phyloP scores from a whole-genome alignment of 169 alveolate species.

The Cryptosporidium viatorum region DNA sequence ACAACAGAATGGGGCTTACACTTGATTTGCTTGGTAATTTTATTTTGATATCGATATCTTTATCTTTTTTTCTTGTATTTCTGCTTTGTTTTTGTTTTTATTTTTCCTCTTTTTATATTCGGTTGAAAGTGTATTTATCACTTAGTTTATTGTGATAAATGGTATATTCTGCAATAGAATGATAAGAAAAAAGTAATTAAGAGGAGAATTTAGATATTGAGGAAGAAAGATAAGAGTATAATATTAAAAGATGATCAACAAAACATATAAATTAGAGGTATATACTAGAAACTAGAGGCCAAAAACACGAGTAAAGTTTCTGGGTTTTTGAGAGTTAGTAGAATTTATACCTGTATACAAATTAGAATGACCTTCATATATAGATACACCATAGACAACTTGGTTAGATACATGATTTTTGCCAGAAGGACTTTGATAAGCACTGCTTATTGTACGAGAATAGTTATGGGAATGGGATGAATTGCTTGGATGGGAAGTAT shows the following conservation, averaged over 20 bases:
- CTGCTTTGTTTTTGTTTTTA: neutral
- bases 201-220: too few relatives aligned
- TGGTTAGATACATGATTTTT: neutral
- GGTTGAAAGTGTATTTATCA: too few relatives aligned
- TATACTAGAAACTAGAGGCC: neutral
- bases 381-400: neutral
- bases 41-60: neutral
- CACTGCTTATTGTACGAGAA: neutral
- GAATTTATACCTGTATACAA: too few relatives aligned
- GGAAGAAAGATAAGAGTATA: too few relatives aligned
- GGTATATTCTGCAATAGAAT: too few relatives aligned
- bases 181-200: too few relatives aligned
- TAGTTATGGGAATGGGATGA: neutral
- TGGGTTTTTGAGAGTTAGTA: neutral
- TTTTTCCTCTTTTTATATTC: too few relatives aligned
- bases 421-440: neutral
- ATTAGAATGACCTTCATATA: neutral
- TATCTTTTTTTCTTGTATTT: neutral
- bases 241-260: too few relatives aligned
- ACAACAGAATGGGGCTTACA: slow-evolving; percentile 78
- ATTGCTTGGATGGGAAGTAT: neutral
- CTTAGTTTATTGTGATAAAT: too few relatives aligned
- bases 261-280: too few relatives aligned
- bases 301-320: neutral
- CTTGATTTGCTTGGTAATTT: slow-evolving; percentile 68